Base-by-base conservation (phyloP, 805 yeast genomes). In the Jamesozyma spencerorum region DNA sequence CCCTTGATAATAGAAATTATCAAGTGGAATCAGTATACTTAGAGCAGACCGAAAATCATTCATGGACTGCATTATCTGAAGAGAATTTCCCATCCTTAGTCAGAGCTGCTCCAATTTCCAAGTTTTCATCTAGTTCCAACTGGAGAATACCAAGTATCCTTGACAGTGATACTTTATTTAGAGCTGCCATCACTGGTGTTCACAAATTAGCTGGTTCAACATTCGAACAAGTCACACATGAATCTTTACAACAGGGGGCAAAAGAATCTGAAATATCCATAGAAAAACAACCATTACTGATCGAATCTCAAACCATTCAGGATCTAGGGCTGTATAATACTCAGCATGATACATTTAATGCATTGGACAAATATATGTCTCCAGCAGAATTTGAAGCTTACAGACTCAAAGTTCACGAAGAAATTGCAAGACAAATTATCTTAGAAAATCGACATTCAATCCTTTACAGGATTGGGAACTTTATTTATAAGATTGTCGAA, bases 21-120 rank as follows among this genome's bases (percentile, higher is more conserved):
- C 43, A 47, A 2, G 63, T 66, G 37, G 48, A 65, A 29, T 77
- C 80, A 2, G 81, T 90, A 10, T 79, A 79, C 49, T 68, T 90
- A 29, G 85, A 77, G 43, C 70, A 78, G 24, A 76, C 87, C 0
- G 67, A 65, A 24, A 66, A 68, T 36, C 79, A 81, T 3, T 70
- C 81, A 1, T 88, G 95, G 95, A 85, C 74, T 65, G 96, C 95
- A 3, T 70, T 90, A 74, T 82, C 94, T 18, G 82, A 79, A 49
- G 57, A 63, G 18, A 71, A 78, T 49, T 90, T 81, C 56, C 96
- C 96, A 0, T 79, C 94, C 0, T 62, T 90, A 37, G 86, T 90
- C 7, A 75, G 77, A 41, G 74, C 85, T 6, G 92, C 96, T 0
- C 90, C 94, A 0, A 52, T 72, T 1, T 81, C 95, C 0, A 68